Conservation (phyloP, 306 rosid genomes). For the Cucurbita moschata region DNA sequence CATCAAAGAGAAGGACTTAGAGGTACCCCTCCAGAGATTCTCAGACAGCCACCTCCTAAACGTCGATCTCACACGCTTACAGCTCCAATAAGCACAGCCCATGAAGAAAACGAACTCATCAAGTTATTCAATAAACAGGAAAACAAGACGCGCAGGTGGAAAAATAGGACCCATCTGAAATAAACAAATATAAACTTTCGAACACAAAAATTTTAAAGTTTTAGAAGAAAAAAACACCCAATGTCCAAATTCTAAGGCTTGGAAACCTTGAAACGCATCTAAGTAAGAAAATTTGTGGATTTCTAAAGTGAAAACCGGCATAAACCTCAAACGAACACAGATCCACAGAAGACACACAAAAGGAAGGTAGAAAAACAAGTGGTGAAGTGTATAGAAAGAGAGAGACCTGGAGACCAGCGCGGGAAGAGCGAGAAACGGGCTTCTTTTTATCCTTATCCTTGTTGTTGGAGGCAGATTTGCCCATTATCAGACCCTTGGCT, state of each 20-base stretch:
- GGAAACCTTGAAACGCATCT: not conserved
- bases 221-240: not conserved
- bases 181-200: not conserved
- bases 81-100: not conserved
- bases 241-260: not conserved
- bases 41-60: not conserved
- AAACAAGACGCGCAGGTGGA: not conserved
- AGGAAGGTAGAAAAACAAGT: not conserved
- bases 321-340: not conserved
- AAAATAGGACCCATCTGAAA: not conserved
- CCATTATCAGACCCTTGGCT: constrained; percentile 15
- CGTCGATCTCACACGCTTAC: not conserved
- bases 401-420: constrained; percentile 11
- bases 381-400: not conserved
- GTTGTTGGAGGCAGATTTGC: constrained; percentile 12
- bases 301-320: not conserved
- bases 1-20: not conserved
- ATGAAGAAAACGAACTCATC: not conserved
- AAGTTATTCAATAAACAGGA: not conserved
- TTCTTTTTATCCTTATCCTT: constrained; percentile 12
- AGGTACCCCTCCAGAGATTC: not conserved
- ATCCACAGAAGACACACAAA: not conserved
- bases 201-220: not conserved
- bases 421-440: constrained; percentile 13
- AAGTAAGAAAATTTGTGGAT: not conserved